These are phyloP conservation scores for Corchorus capsularis DNA, from an alignment of 345 rosid species.

Conservation along the genomic window DNA sequence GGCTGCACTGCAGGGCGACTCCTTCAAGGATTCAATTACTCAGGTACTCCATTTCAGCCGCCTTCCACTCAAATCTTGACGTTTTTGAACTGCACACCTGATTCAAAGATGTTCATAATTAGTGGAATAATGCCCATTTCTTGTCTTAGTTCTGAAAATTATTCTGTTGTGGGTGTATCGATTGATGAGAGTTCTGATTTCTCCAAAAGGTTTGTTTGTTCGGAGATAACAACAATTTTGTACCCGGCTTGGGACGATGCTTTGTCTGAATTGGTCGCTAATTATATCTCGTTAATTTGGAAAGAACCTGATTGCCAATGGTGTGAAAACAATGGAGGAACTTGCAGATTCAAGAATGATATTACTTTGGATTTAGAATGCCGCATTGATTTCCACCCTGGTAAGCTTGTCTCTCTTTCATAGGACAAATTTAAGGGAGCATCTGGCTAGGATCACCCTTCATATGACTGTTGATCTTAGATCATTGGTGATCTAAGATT, in stretches of 20 bases:
- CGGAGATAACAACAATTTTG: background rate
- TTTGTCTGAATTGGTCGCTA: background rate
- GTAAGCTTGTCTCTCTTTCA: too few species aligned
- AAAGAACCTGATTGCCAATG: conserved; percentile 9
- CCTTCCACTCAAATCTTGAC: conserved; percentile 16
- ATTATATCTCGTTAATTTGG: background rate
- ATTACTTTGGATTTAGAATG: background rate
- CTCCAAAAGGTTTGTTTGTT: background rate
- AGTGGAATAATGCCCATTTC: background rate
- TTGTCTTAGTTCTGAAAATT: conserved; percentile 26
- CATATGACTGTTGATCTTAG: too few species aligned
- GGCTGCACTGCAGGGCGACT: conserved; percentile 26
- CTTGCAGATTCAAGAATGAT: background rate
- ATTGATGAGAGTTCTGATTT: background rate
- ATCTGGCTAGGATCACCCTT: too few species aligned
- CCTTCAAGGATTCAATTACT: conserved; percentile 20
- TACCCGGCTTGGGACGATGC: background rate
- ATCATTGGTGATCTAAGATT: too few species aligned
- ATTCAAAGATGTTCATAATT: background rate
- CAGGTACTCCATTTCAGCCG: conserved; percentile 17
- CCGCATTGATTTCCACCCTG: background rate
- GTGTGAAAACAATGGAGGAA: background rate
- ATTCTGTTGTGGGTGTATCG: conserved; percentile 13
- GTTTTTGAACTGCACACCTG: conserved; percentile 32
- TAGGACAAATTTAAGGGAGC: too few species aligned